These are phyloP conservation scores for Sextonia rubra DNA, from an alignment of 164 flowering plant genomes.

Conservation along the genomic window DNA sequence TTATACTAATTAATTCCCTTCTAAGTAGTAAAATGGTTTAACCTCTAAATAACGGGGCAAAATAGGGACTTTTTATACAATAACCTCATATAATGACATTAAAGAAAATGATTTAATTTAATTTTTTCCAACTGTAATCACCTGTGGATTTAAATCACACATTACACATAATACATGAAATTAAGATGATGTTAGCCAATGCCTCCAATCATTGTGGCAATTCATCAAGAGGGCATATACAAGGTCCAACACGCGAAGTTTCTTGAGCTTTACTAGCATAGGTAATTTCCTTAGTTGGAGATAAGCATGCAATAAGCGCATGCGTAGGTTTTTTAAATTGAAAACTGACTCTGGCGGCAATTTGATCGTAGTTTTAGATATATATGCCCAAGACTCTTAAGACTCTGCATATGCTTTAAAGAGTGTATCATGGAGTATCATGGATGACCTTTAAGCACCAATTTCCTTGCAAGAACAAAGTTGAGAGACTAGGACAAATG, in stretches of 20 bases:
- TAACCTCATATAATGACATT: too few species aligned
- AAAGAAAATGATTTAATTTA: too few species aligned
- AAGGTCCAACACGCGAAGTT: slow-evolving; percentile 15
- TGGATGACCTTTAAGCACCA: slow-evolving; percentile 4
- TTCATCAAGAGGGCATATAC: background rate
- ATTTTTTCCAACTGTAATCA: too few species aligned
- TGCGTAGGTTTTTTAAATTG: slow-evolving; percentile 14
- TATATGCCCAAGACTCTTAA: slow-evolving; percentile 26
- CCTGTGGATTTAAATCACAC: too few species aligned
- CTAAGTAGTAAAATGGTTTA: too few species aligned
- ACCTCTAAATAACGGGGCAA: too few species aligned
- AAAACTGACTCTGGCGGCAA: slow-evolving; percentile 22
- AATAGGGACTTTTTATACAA: too few species aligned
- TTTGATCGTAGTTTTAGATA: slow-evolving; percentile 17
- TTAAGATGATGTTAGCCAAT: slow-evolving; percentile 13
- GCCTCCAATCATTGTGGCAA: slow-evolving; percentile 10
- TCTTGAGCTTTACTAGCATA: slow-evolving; percentile 12
- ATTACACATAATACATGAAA: too few species aligned
- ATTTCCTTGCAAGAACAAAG: slow-evolving; percentile 16
- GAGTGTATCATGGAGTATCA: slow-evolving; percentile 11
- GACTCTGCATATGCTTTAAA: slow-evolving; percentile 18
- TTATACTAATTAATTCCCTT: too few species aligned
- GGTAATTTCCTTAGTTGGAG: slow-evolving; percentile 8
- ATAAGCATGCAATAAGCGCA: slow-evolving; percentile 4
- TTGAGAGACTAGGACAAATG: slow-evolving; percentile 14